A percentile compares a stretch with the other conserved stretches of the same genome.
Evolutionary conservation across 2,329 filamentous ascomycete species (phyloP).

Genomic region (Akanthomyces uredinophilus): DNA sequence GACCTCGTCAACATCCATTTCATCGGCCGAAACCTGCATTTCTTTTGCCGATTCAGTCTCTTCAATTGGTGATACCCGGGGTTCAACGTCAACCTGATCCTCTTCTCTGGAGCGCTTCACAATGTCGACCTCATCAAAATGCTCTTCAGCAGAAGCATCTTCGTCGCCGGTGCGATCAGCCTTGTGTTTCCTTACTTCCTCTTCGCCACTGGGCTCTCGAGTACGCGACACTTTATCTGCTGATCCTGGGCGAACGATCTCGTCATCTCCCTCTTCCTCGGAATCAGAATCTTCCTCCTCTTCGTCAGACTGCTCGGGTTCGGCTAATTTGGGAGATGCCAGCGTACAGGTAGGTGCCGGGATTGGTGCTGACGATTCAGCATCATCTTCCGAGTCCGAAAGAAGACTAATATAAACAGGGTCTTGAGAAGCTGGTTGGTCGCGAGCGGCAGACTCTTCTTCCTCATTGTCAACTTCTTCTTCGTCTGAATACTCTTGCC

Average conservation of each 20-base stretch:
- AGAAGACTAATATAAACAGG: slow-evolving; percentile 35
- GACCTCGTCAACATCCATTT: slow-evolving; percentile 10
- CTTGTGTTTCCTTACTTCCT: not conserved
- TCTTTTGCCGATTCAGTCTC: not conserved
- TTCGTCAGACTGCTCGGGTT: not conserved
- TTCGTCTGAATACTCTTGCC: slow-evolving; percentile 16
- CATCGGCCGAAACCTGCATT: not conserved
- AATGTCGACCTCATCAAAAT: not conserved
- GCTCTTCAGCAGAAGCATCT: slow-evolving; percentile 8
- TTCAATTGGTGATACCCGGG: not conserved
- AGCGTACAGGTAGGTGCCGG: not conserved
- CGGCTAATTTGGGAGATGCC: not conserved
- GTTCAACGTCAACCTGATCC: not conserved
- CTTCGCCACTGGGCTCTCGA: not conserved
- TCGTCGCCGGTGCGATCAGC: not conserved
- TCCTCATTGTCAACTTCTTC: slow-evolving; percentile 18
- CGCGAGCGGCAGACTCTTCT: not conserved
- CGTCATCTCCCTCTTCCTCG: not conserved
- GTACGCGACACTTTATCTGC: not conserved
- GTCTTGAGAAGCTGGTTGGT: slow-evolving; percentile 16
- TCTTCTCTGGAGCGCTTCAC: not conserved
- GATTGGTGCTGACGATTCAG: slow-evolving; percentile 18
- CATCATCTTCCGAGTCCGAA: slow-evolving; percentile 29
- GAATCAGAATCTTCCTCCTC: not conserved
- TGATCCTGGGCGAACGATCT: not conserved